Evolutionary conservation across 2,329 filamentous ascomycete species (phyloP), one percentile per base, ranked within the genome.

Genomic region (Nothopassalora personata): DNA sequence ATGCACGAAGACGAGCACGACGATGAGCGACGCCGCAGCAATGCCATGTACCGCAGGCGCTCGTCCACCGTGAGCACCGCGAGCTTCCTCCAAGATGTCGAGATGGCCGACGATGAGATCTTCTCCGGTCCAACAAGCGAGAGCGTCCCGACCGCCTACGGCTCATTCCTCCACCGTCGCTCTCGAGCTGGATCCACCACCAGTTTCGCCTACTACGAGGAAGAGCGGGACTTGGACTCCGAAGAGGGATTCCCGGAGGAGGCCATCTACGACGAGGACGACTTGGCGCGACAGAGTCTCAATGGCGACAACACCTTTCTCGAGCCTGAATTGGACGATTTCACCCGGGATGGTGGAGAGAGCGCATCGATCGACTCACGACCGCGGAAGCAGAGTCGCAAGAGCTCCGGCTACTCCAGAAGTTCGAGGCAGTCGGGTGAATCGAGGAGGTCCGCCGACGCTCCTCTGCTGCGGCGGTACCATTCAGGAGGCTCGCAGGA

Each of bases 61-160:
- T 80, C 81, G 65, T 88, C 86, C 54, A 90, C 90, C 69, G 80
- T 86, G 68, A 91, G 88, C 76, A 85, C 82, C 74, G 66, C 67
- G 34, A 68, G 64, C 75, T 87, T 97, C 67, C 87, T 96, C 67
- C 91, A 91, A 66, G 91, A 96, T 74, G 92, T 97, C n/a, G 93
- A 97, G 73, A 97, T 99, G 94, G 93, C 94, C 19, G 91, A 95
- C 54, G 90, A 96, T 73, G 93, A 97, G 82, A 83, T 96, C 51
- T 99, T 93, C 76, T 88, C 93, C 27, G 94, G 94, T 6, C 94
- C 93, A 6, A 86, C 97, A 70, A 92, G 91, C 56, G 94, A 99
- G 77, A 97, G 91, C 71, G 84, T 99, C n/a, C 94, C 94, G 1
- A 94, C 90, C 10, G 97, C 92, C 71, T 82, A 92, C 36, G 91